These are phyloP conservation scores for Nigrospora sphaerica DNA, from an alignment of 2,329 filamentous ascomycete species.

Conservation along the genomic window DNA sequence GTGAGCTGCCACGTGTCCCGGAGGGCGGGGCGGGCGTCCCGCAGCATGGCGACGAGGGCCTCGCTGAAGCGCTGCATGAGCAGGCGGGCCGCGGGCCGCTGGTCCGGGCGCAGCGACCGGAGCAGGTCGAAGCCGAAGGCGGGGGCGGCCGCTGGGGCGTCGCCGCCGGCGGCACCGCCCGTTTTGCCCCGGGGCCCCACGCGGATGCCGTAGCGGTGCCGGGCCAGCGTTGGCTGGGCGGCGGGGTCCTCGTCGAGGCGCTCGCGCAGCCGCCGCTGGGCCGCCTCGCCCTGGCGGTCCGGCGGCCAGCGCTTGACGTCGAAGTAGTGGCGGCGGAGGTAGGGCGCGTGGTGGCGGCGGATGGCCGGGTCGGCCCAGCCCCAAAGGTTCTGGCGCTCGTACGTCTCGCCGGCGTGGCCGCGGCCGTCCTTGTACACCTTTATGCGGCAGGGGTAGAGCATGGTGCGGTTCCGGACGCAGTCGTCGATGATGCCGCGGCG, in stretches of 20 bases:
- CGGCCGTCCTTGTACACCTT: slow-evolving; percentile 12
- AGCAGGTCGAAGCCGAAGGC: too few species aligned
- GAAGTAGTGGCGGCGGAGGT: slow-evolving; percentile 30
- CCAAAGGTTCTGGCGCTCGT: slow-evolving; percentile 19
- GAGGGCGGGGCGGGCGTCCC: background rate
- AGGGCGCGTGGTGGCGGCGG: slow-evolving; percentile 19
- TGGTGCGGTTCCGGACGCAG: slow-evolving; percentile 31
- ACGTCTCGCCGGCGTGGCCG: slow-evolving; percentile 9
- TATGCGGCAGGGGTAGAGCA: slow-evolving; percentile 33
- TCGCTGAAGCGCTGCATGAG: background rate
- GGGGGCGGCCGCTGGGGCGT: too few species aligned
- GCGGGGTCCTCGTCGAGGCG: slow-evolving; percentile 20
- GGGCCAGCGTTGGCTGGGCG: slow-evolving; percentile 1
- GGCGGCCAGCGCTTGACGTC: slow-evolving; percentile 41
- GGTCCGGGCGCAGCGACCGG: background rate
- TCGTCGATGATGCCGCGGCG: slow-evolving; percentile 35
- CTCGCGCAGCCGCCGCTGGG: slow-evolving; percentile 18
- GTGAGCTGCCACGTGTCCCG: background rate
- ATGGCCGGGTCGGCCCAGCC: slow-evolving; percentile 21
- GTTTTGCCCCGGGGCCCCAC: background rate
- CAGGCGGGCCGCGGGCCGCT: background rate
- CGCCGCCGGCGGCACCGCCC: too few species aligned
- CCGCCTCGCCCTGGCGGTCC: slow-evolving; percentile 25
- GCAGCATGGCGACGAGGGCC: background rate
- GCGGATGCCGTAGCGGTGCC: slow-evolving; percentile 1